A percentile compares a stretch with the other conserved stretches of the same genome.
These are phyloP conservation scores for Rhodotorula taiwanensis DNA, from an alignment of 768 basidiomycete species.

Conservation along the genomic window DNA sequence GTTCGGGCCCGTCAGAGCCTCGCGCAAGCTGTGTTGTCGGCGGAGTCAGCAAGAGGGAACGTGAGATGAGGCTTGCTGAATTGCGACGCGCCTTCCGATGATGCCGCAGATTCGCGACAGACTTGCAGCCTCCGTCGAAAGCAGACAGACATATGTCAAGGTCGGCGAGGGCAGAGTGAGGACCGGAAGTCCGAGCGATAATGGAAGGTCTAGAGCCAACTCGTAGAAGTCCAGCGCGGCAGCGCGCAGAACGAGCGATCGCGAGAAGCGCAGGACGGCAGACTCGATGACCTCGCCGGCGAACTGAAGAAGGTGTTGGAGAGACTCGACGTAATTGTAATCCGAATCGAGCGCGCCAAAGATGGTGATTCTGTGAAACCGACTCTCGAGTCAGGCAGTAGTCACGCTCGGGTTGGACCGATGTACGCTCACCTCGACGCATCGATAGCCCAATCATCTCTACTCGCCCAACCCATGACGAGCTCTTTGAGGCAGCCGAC, in stretches of 20 bases:
- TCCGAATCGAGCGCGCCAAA: neutral
- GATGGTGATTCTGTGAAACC: neutral
- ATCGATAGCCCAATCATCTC: conserved; percentile 9
- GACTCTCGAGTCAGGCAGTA: neutral
- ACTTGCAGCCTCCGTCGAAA: conserved; percentile 5
- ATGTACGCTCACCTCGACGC: neutral
- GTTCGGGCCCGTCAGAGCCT: conserved; percentile 11
- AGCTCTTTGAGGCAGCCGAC: neutral
- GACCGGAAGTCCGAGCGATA: conserved; percentile 9
- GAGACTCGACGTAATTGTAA: neutral
- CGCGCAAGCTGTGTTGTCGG: conserved; percentile 5
- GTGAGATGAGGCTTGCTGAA: too few species aligned
- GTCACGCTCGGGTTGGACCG: fast-evolving
- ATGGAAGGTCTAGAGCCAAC: conserved; percentile 6
- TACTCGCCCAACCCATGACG: neutral
- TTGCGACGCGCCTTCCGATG: neutral
- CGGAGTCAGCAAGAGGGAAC: neutral
- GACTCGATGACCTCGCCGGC: conserved; percentile 1
- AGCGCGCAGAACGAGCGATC: conserved; percentile 3
- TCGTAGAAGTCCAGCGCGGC: conserved; percentile 20
- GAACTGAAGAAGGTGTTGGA: conserved; percentile 7
- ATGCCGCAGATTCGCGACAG: conserved; percentile 22
- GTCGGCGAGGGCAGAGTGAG: conserved; percentile 5
- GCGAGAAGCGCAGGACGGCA: neutral
- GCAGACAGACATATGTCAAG: conserved; percentile 7